These are phyloP conservation scores for Rhizopus microsporus DNA, from an alignment of 371 early-diverging fungal species.

Conservation along the genomic window DNA sequence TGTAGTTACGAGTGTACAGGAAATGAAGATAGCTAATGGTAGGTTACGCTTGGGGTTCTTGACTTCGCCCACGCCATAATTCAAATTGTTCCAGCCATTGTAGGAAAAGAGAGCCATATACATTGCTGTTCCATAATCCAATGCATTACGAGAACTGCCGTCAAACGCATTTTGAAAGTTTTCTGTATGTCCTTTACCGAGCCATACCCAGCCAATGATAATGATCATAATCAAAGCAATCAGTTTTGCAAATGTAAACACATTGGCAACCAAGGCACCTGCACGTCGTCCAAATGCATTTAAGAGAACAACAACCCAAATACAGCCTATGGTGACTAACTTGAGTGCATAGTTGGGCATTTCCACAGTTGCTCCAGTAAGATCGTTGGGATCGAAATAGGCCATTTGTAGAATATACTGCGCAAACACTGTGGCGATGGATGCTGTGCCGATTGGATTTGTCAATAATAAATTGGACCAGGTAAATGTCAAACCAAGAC, in stretches of 20 bases:
- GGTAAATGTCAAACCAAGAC: constrained; percentile 33
- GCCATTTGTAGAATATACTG: constrained; percentile 55
- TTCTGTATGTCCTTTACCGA: constrained; percentile 27
- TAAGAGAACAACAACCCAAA: constrained; percentile 37
- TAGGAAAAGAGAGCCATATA: constrained; percentile 66
- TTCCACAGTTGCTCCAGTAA: constrained; percentile 3
- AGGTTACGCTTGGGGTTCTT: constrained; percentile 53
- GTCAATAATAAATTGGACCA: constrained; percentile 36
- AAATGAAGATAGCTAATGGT: constrained; percentile 56
- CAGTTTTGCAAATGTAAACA: constrained; percentile 36
- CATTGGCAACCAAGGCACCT: constrained; percentile 29
- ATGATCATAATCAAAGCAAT: constrained; percentile 43
- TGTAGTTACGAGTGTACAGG: constrained; percentile 50
- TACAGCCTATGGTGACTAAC: constrained; percentile 37
- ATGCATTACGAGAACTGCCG: constrained; percentile 43
- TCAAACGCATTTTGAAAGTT: constrained; percentile 41
- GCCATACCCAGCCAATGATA: constrained; percentile 42
- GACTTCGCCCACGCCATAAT: constrained; percentile 65
- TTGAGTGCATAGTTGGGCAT: constrained; percentile 33
- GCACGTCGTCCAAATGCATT: constrained; percentile 37
- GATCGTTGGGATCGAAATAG: constrained; percentile 24
- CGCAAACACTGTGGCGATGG: constrained; percentile 59
- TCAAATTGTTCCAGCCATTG: constrained; percentile 65
- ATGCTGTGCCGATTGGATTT: constrained; percentile 50
- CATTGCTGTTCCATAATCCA: constrained; percentile 60